phyloP scores from a whole-genome alignment of 2,329 filamentous ascomycete species.

The Pseudogymnoascus sp. region DNA sequence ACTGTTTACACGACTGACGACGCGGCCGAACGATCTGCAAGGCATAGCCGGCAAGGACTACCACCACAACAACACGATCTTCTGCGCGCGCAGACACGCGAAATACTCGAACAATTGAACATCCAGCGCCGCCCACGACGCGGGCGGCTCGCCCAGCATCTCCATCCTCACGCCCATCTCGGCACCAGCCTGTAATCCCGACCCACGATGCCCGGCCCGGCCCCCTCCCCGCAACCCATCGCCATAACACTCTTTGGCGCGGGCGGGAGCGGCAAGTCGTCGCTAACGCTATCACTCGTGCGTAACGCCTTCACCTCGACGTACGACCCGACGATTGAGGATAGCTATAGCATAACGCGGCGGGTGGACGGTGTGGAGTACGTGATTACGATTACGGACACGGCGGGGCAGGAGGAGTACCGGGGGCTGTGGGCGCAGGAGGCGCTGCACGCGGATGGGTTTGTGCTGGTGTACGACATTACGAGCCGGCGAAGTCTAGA shows the following conservation, averaged over 20 bases:
- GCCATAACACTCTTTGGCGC: conserved; percentile 81
- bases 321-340: conserved; percentile 73
- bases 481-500: conserved; percentile 61
- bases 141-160: neutral
- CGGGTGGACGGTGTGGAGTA: conserved; percentile 69
- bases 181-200: neutral
- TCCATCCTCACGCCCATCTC: neutral
- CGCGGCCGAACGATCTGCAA: neutral
- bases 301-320: conserved; percentile 78
- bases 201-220: conserved; percentile 1
- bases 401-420: conserved; percentile 85
- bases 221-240: conserved; percentile 30
- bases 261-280: conserved; percentile 77
- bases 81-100: neutral
- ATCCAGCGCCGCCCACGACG: neutral
- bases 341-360: conserved; percentile 77
- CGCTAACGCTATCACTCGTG: conserved; percentile 74
- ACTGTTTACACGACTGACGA: neutral
- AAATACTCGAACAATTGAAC: neutral
- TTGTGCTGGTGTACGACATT: conserved; percentile 83
- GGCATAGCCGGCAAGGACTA: neutral
- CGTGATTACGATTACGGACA: conserved; percentile 73
- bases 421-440: conserved; percentile 76
- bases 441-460: conserved; percentile 73
- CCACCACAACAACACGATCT: neutral